A percentile compares a stretch with the other conserved stretches of the same genome.
phyloP scores from a whole-genome alignment of 352 stramenopile species.

The Pythium phragmiticola region DNA sequence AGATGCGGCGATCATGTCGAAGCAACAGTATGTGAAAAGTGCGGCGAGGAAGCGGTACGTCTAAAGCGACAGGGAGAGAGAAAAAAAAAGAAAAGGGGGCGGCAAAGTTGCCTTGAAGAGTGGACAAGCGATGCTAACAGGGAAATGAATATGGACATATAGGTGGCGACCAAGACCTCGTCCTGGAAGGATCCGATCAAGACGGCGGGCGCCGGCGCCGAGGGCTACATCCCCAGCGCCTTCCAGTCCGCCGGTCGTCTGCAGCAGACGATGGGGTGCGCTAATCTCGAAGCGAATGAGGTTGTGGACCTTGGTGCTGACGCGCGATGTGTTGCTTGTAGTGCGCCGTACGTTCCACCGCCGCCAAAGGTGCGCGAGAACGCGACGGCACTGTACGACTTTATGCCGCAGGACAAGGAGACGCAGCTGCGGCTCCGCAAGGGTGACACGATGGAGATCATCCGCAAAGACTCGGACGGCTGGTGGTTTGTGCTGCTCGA shows the following conservation, averaged over 20 bases:
- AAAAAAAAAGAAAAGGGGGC: neutral
- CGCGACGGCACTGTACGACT: slow-evolving; percentile 74
- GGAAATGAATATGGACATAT: neutral
- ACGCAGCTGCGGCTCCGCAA: slow-evolving; percentile 71
- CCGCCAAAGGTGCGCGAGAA: slow-evolving; percentile 40
- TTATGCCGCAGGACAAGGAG: slow-evolving; percentile 61
- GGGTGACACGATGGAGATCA: slow-evolving; percentile 69
- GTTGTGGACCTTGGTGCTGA: neutral
- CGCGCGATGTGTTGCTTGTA: neutral
- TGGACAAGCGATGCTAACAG: neutral
- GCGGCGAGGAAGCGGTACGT: slow-evolving; percentile 58
- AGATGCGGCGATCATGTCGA: slow-evolving; percentile 67
- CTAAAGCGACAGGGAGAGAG: neutral
- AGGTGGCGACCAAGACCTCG: slow-evolving; percentile 35
- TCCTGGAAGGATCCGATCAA: slow-evolving; percentile 57
- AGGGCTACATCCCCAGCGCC: slow-evolving; percentile 64
- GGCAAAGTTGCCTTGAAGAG: neutral
- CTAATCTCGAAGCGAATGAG: neutral
- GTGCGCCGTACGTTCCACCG: slow-evolving; percentile 20
- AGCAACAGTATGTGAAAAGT: slow-evolving; percentile 49
- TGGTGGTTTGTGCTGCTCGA: slow-evolving; percentile 85
- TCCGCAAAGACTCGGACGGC: slow-evolving; percentile 79
- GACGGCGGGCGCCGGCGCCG: slow-evolving; percentile 30
- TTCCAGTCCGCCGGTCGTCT: slow-evolving; percentile 56
- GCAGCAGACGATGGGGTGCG: slow-evolving; percentile 52